Evolutionary conservation across 2,329 filamentous ascomycete genomes (phyloP).

Genomic region (Fonsecaea pedrosoi): DNA sequence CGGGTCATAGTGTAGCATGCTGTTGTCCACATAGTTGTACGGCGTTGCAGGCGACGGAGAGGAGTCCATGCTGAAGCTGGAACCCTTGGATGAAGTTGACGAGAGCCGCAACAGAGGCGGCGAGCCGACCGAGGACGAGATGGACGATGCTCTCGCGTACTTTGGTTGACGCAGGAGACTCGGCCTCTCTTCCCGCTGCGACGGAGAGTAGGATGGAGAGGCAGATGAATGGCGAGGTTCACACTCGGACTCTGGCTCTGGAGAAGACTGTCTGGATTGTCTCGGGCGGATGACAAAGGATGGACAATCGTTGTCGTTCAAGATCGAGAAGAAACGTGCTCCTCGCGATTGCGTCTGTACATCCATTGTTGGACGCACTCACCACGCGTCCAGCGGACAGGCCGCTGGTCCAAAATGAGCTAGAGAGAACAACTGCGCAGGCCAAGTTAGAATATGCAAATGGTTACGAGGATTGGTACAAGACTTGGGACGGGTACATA

Average conservation of each 20-base stretch:
- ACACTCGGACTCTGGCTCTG: slow-evolving; percentile 20
- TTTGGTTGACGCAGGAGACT: slow-evolving; percentile 34
- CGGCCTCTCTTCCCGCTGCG: slow-evolving; percentile 32
- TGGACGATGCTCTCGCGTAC: slow-evolving; percentile 37
- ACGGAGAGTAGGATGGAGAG: slow-evolving; percentile 32
- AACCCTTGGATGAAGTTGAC: slow-evolving; percentile 36
- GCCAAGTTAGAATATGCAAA: slow-evolving; percentile 13
- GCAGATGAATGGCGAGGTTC: slow-evolving; percentile 6
- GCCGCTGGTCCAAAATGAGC: slow-evolving; percentile 37
- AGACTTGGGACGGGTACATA: slow-evolving; percentile 21
- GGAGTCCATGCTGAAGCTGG: slow-evolving; percentile 41
- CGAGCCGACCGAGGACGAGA: slow-evolving; percentile 35
- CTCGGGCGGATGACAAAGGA: slow-evolving; percentile 53
- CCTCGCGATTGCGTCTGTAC: slow-evolving; percentile 40
- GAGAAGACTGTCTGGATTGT: slow-evolving; percentile 33
- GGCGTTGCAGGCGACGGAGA: slow-evolving; percentile 41
- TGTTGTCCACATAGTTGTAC: slow-evolving; percentile 38
- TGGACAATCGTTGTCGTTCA: slow-evolving; percentile 57
- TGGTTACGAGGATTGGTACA: not conserved
- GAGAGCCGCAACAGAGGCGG: slow-evolving; percentile 38
- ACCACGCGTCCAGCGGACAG: slow-evolving; percentile 36
- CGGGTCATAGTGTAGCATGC: slow-evolving; percentile 37
- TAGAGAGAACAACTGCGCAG: slow-evolving; percentile 22
- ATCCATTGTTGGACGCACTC: slow-evolving; percentile 41
- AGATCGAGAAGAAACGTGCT: slow-evolving; percentile 48